These are phyloP conservation scores for Vitis hybrid DNA, from an alignment of 177 flowering plant species.

Conservation along the genomic window DNA sequence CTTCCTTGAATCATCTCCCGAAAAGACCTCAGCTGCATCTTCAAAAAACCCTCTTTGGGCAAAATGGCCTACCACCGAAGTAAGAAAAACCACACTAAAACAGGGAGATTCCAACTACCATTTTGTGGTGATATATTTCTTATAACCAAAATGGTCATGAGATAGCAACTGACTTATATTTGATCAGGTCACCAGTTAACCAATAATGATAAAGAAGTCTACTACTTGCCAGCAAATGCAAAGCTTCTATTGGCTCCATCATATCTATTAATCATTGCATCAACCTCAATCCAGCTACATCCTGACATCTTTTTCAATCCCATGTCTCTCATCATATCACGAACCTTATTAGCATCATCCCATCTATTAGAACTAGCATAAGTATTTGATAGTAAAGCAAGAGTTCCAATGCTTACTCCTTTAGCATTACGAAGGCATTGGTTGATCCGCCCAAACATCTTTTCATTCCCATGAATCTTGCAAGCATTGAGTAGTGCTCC, in stretches of 20 bases:
- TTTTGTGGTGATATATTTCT: no score
- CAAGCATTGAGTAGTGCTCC: constrained; percentile 32
- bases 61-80: no score
- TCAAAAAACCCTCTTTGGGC: no score
- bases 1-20: no score
- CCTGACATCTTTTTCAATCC: constrained; percentile 34
- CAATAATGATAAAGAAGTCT: neutral
- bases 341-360: constrained; percentile 30
- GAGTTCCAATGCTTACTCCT: constrained; percentile 25
- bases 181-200: neutral
- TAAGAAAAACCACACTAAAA: no score
- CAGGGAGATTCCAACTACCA: no score
- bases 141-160: no score
- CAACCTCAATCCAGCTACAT: constrained; percentile 27
- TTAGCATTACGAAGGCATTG: neutral
- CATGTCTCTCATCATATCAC: constrained; percentile 17
- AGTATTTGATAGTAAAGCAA: constrained; percentile 28
- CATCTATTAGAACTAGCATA: constrained; percentile 24
- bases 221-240: neutral
- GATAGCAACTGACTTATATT: no score
- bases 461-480: constrained; percentile 26
- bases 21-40: no score
- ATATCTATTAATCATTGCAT: neutral
- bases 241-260: neutral
- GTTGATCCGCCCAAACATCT: constrained; percentile 18